Evolutionary conservation across 192 early-diverging fungal genomes (phyloP).

Genomic region (Umbelopsis sp.): DNA sequence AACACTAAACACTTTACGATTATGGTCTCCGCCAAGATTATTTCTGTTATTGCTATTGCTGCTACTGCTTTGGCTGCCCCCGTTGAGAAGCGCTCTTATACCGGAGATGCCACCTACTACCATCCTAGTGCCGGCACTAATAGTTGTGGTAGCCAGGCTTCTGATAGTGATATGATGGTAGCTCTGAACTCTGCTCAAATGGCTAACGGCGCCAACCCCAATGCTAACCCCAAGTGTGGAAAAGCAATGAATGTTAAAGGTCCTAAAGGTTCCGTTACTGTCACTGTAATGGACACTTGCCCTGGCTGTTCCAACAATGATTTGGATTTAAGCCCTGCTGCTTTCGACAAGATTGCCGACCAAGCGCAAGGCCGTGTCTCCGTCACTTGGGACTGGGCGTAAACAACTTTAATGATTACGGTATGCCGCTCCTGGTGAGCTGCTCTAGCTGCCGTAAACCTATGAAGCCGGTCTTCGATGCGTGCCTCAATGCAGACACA

Average conservation of each 20-base stretch:
- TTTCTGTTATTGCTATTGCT: not conserved
- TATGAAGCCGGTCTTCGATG: too few relatives aligned
- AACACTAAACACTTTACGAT: not conserved
- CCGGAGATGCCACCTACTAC: slow-evolving; percentile 58
- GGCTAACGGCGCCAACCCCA: slow-evolving; percentile 47
- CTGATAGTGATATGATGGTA: slow-evolving; percentile 49
- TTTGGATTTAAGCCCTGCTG: slow-evolving; percentile 47
- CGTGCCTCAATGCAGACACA: too few relatives aligned
- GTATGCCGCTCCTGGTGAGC: too few relatives aligned
- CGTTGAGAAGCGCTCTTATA: slow-evolving; percentile 25
- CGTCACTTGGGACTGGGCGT: slow-evolving; percentile 43
- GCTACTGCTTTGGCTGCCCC: not conserved
- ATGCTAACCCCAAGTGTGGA: slow-evolving; percentile 44
- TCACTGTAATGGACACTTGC: slow-evolving; percentile 53
- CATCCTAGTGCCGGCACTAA: slow-evolving; percentile 44
- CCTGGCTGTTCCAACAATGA: slow-evolving; percentile 35
- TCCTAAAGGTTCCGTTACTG: slow-evolving; percentile 45
- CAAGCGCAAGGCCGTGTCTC: slow-evolving; percentile 25
- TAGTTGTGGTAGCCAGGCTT: slow-evolving; percentile 41
- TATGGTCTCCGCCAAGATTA: slow-evolving; percentile 15
- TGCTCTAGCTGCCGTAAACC: too few relatives aligned
- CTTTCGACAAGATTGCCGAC: slow-evolving; percentile 42
- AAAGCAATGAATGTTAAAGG: slow-evolving; percentile 45
- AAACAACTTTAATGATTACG: not conserved
- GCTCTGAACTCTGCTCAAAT: slow-evolving; percentile 52